Base-by-base conservation (phyloP, 2,329 filamentous ascomycete genomes). In the Talaromyces sp. region DNA sequence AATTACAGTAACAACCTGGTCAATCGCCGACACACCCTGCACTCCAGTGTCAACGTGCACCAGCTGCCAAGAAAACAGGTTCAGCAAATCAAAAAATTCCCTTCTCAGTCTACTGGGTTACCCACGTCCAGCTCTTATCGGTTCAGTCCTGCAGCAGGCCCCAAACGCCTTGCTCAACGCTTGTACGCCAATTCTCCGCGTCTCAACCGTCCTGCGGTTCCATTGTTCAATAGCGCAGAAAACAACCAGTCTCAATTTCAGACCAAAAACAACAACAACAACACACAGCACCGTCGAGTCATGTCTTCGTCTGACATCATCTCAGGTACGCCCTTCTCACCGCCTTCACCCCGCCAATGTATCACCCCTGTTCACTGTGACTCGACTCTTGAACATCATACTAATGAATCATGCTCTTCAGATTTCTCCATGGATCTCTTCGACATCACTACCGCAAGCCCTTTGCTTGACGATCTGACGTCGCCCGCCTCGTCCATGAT, bases 241-340 rank as follows among this genome's bases (percentile, higher is more conserved):
- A 68, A 64, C 58, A 58, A 63, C 56, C 64, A 64, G 6, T 55
- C 31, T 19, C 26, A 55, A 55, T 6, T 43, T 55, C 29, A 55
- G 53, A 57, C 38, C 38, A 56, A 58, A 58, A 57, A 32, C 29
- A 41, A 54, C 43, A 54, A 54, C 43, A 54, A 31, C 53, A 55
- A 43, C 19, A 24, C 65, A 65, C 64, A 69, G 35, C 62, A 71
- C 60, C 71, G 69, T 65, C 73, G 74, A 63, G 72, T 72, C 64
- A 77, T 77, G 75, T 77, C 75, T 49, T 70, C 71, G 57, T 70
- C 73, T 17, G 73, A 73, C 63, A 69, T 77, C 62, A 61, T 66
- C 52, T 71, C 73, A 72, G 75, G 76, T 75, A 67, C 66, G 65
- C 67, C 65, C 60, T 49, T 49, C 35, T n/a, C 53, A 72, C 55